These are phyloP conservation scores for Moricandia arvensis DNA, from an alignment of 345 rosid genomes.

Conservation along the genomic window DNA sequence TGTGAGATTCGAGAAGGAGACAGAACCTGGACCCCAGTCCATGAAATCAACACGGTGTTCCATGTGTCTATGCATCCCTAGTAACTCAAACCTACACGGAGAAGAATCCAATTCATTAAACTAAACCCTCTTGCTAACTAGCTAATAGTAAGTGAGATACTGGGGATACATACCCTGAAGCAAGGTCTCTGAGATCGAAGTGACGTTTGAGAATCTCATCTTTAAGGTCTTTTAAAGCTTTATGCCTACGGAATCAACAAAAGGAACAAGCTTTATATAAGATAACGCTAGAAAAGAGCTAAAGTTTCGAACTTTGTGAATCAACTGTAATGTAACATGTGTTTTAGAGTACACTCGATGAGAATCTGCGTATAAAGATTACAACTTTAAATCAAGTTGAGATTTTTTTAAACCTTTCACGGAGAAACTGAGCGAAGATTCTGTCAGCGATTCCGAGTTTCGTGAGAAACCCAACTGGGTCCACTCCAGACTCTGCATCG, in stretches of 20 bases:
- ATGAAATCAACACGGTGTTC: constrained; percentile 89
- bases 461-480: constrained; percentile 49
- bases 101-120: constrained; percentile 15
- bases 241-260: constrained; percentile 59
- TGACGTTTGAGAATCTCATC: constrained; percentile 74
- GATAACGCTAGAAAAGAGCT: background rate
- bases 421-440: constrained; percentile 77
- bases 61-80: constrained; percentile 82
- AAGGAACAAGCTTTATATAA: background rate
- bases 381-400: background rate
- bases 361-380: background rate
- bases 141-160: background rate
- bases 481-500: constrained; percentile 33
- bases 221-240: constrained; percentile 77
- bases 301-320: background rate
- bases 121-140: background rate
- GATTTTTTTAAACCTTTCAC: constrained; percentile 63
- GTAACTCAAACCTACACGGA: constrained; percentile 53
- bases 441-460: constrained; percentile 74
- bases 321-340: background rate
- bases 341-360: background rate
- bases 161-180: constrained; percentile 62
- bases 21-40: constrained; percentile 99
- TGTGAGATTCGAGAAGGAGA: constrained; percentile 7
- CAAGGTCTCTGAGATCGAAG: constrained; percentile 63